Base-by-base conservation (phyloP, 2,329 filamentous ascomycete genomes). In the Elsinoe batatas region DNA sequence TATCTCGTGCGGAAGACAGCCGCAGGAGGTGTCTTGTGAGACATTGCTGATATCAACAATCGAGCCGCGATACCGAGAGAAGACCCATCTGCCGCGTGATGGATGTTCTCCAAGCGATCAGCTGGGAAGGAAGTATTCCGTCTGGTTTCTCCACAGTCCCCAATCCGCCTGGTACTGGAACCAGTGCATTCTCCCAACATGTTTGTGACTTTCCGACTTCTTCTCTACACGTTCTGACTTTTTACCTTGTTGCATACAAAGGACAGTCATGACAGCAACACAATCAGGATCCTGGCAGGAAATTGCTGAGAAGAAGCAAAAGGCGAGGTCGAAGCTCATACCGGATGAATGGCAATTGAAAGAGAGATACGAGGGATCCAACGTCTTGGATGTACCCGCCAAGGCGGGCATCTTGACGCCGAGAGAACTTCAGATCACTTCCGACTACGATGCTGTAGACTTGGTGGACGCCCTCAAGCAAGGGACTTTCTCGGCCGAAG, bases 401-500 rank as follows among this genome's bases (percentile, higher is more conserved):
- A 68, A 67, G 38, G 78, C 76, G 59, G 76, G 77, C 0, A 61
- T 82, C 6, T 65, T 82, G 20, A 74, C 65, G 0, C 13, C 65
- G 0, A 65, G 70, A 3, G 78, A 83, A 58, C 61, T 81, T 17
- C 64, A 68, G 0, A 80, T 82, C 36, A 82, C 79, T 0, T 76
- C 79, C 58, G 62, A 70, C 0, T 76, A 75, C 57, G 74, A 79
- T 62, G 72, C 71, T 7, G 65, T 68, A 3, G 66, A 59, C 5
- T 58, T 74, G 49, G 64, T 67, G 1, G 60, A 69, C 15, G 67
- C 64, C 12, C 68, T 74, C 15, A 58, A 61, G 11, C 61, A 57
- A 3, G 62, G 64, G 13, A 58, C 59, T 32, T 57, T 70, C n/a
- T 68, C 54, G 11, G 53, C 59, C 37, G 56, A 61, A n/a, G 60